Percentiles rank a stretch among this genome's conserved stretches.
Conservation (phyloP, 495 filamentous ascomycete species). For the Hypoxylon lenormandii region DNA sequence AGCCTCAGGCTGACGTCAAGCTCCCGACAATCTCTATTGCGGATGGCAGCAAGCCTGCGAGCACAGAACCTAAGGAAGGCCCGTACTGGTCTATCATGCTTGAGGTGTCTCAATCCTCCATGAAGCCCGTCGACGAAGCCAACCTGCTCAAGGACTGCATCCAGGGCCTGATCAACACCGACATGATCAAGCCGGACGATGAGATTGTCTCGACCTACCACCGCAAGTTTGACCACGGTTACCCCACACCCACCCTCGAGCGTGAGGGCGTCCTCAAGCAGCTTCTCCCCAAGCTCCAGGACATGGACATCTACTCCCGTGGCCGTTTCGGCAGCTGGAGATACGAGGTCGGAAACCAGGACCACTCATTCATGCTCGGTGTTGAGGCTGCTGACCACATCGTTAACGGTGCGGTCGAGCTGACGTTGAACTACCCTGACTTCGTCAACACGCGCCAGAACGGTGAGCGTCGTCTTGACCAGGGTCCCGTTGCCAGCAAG, state of each 20-base stretch:
- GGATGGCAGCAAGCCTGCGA: slow-evolving; percentile 80
- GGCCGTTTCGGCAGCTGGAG: slow-evolving; percentile 98
- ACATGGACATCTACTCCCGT: slow-evolving; percentile 90
- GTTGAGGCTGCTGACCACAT: slow-evolving; percentile 97
- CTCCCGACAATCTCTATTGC: slow-evolving; percentile 87
- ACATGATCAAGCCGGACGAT: slow-evolving; percentile 88
- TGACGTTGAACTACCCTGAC: slow-evolving; percentile 98
- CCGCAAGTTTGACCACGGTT: slow-evolving; percentile 98
- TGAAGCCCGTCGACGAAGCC: slow-evolving; percentile 90
- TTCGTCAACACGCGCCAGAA: slow-evolving; percentile 95
- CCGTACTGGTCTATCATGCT: slow-evolving; percentile 99
- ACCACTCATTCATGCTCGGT: slow-evolving; percentile 98
- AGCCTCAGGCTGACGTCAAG: slow-evolving; percentile 82
- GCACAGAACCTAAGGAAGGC: slow-evolving; percentile 76
- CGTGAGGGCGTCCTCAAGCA: slow-evolving; percentile 93
- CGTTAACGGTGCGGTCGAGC: slow-evolving; percentile 90
- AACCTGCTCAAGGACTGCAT: slow-evolving; percentile 90
- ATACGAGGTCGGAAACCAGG: slow-evolving; percentile 95
- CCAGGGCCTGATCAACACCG: slow-evolving; percentile 95
- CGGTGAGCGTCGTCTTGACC: slow-evolving; percentile 85
- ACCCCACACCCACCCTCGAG: slow-evolving; percentile 94
- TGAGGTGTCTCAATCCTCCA: slow-evolving; percentile 92
- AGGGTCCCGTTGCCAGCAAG: slow-evolving; percentile 63
- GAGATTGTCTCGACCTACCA: slow-evolving; percentile 99
- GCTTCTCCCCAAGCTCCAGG: slow-evolving; percentile 91